Conservation (phyloP, 2,329 filamentous ascomycete genomes). For the Exophiala calicioides region DNA sequence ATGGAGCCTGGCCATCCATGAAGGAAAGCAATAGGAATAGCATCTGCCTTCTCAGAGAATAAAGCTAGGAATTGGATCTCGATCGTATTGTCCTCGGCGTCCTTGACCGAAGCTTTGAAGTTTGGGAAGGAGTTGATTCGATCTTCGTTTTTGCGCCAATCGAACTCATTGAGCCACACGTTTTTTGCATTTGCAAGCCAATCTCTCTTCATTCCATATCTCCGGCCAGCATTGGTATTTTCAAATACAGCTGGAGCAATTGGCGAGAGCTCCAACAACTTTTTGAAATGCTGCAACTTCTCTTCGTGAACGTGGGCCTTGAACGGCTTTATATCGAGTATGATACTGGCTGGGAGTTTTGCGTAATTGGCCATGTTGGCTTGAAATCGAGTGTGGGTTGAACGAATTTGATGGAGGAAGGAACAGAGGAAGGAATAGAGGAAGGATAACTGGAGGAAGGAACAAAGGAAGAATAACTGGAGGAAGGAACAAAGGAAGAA, state of each 20-base stretch:
- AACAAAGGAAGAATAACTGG: no score
- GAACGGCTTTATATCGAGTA: conserved; percentile 12
- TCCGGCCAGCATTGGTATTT: conserved; percentile 45
- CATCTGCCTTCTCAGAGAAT: conserved; percentile 54
- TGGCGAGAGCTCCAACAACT: conserved; percentile 50
- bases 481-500: no score
- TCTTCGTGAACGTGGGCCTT: conserved; percentile 36
- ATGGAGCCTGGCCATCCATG: conserved; percentile 46
- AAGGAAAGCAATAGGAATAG: conserved; percentile 54
- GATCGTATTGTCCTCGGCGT: conserved; percentile 38
- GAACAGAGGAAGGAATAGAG: no score
- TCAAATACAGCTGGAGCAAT: conserved; percentile 53
- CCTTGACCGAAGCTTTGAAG: conserved; percentile 47
- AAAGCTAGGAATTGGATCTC: conserved; percentile 57
- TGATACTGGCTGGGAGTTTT: conserved; percentile 8
- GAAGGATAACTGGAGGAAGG: no score
- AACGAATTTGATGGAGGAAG: no score
- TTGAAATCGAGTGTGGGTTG: conserved; percentile 5
- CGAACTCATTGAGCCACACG: conserved; percentile 12
- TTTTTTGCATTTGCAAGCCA: conserved; percentile 16
- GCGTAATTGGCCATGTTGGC: conserved; percentile 19
- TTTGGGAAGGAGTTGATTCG: conserved; percentile 55
- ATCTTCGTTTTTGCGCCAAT: conserved; percentile 31
- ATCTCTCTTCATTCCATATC: conserved; percentile 10
- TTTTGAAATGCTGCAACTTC: conserved; percentile 49